These are phyloP conservation scores for Pneumocystis jirovecii DNA, from an alignment of 1,139 yeast genomes.

Conservation along the genomic window DNA sequence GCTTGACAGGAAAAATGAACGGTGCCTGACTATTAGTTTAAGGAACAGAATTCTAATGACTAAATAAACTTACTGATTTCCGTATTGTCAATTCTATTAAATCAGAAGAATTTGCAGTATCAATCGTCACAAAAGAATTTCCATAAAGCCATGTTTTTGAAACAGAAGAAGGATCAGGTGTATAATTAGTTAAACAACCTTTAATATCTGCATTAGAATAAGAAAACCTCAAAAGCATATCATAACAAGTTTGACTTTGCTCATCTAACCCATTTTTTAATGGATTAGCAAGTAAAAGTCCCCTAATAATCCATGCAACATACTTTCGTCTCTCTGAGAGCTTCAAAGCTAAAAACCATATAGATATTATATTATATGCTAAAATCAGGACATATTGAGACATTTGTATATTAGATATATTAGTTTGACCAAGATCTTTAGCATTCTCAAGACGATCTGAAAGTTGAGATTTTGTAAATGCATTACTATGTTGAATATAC, in stretches of 20 bases:
- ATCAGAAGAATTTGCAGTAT: conserved; percentile 41
- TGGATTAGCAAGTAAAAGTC: conserved; percentile 36
- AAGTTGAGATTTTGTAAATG: conserved; percentile 17
- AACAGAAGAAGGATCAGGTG: conserved; percentile 21
- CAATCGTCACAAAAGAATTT: conserved; percentile 40
- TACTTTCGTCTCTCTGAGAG: conserved; percentile 43
- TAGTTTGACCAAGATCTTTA: not conserved
- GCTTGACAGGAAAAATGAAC: conserved; percentile 9
- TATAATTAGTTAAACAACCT: conserved; percentile 18
- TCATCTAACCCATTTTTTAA: conserved; percentile 30
- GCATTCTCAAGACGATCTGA: not conserved
- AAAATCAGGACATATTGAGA: conserved; percentile 47
- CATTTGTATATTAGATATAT: conserved; percentile 21
- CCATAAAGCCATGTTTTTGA: conserved; percentile 51
- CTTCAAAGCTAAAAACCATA: conserved; percentile 58
- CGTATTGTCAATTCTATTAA: conserved; percentile 39
- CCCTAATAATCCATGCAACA: conserved; percentile 48
- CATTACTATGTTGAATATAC: conserved; percentile 57
- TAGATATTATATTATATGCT: conserved; percentile 54
- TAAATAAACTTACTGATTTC: conserved; percentile 50
- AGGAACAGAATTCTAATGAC: not conserved
- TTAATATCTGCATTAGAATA: conserved; percentile 43
- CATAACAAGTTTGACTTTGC: conserved; percentile 50
- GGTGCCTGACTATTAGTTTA: conserved; percentile 7
- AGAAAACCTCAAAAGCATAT: conserved; percentile 52